Percentiles rank a stretch among this genome's conserved stretches.
Conservation (phyloP, 1,284 basidiomycete species). For the Rhodotorula sp. region DNA sequence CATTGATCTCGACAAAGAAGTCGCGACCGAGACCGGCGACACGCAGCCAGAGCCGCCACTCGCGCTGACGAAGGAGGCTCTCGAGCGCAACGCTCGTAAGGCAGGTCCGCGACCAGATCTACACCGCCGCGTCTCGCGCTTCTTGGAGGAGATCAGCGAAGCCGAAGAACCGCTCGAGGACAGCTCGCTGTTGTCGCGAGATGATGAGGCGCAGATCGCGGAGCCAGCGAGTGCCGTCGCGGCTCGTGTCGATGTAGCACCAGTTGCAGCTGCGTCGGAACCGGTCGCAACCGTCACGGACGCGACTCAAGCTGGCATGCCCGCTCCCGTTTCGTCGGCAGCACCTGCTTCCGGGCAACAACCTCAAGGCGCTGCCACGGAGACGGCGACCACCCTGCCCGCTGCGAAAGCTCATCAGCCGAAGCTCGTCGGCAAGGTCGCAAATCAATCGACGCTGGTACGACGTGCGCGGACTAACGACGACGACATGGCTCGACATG, state of each 20-base stretch:
- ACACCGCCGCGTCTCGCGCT: slow-evolving; percentile 1
- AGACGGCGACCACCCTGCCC: too few species aligned
- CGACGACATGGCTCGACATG: background rate
- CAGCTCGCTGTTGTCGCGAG: background rate
- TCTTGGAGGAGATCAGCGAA: background rate
- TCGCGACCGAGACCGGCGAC: too few species aligned
- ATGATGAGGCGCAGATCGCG: background rate
- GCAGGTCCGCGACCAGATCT: background rate
- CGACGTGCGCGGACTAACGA: background rate
- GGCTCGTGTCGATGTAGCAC: background rate
- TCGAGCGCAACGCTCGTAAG: slow-evolving; percentile 1
- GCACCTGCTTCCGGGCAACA: background rate
- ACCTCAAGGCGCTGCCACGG: too few species aligned
- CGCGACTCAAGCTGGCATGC: background rate
- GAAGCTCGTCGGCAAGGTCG: too few species aligned
- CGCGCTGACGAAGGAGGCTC: slow-evolving; percentile 5
- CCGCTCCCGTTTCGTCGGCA: background rate
- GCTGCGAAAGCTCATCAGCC: too few species aligned
- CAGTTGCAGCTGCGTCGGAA: background rate
- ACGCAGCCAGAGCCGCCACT: background rate
- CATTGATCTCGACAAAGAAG: too few species aligned
- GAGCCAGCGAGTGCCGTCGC: too few species aligned
- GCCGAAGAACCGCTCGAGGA: background rate
- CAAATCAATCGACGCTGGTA: background rate
- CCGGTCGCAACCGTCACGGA: background rate